A percentile compares a stretch with the other conserved stretches of the same genome.
Evolutionary conservation across 352 stramenopile species (phyloP).

Genomic region (Thalassiosira livingstoniorum): DNA sequence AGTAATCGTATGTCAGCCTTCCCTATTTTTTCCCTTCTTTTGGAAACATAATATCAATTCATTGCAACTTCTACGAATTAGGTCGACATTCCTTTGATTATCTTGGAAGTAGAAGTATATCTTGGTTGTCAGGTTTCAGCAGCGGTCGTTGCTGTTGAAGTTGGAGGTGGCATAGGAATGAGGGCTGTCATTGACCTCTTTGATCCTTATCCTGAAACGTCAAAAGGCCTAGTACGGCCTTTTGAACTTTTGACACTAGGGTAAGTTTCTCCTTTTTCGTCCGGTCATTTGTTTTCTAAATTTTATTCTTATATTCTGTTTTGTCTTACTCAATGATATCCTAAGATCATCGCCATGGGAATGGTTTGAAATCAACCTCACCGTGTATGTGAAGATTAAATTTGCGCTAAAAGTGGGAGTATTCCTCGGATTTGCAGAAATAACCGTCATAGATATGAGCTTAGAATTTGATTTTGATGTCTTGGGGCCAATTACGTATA

Average conservation of each 20-base stretch:
- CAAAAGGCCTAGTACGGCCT: conserved; percentile 43
- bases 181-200: conserved; percentile 49
- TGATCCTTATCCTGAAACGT: conserved; percentile 50
- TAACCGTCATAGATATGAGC: conserved; percentile 13
- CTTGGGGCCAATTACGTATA: conserved; percentile 10
- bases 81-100: conserved; percentile 47
- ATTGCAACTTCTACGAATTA: no score
- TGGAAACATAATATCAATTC: no score
- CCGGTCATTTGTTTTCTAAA: no score
- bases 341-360: conserved; percentile 26
- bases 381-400: no score
- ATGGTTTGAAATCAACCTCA: conserved; percentile 67
- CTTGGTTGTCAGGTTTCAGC: conserved; percentile 19
- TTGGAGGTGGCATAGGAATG: conserved; percentile 32
- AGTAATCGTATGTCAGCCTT: no score
- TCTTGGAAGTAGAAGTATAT: conserved; percentile 27
- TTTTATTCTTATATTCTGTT: background rate
- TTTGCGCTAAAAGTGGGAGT: conserved; percentile 40
- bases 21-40: no score
- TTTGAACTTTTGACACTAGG: conserved; percentile 48
- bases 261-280: background rate
- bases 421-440: conserved; percentile 25
- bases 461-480: conserved; percentile 12
- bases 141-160: conserved; percentile 43
- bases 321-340: background rate